phyloP scores from a whole-genome alignment of 352 stramenopile species.

The Pythium insidiosum region DNA sequence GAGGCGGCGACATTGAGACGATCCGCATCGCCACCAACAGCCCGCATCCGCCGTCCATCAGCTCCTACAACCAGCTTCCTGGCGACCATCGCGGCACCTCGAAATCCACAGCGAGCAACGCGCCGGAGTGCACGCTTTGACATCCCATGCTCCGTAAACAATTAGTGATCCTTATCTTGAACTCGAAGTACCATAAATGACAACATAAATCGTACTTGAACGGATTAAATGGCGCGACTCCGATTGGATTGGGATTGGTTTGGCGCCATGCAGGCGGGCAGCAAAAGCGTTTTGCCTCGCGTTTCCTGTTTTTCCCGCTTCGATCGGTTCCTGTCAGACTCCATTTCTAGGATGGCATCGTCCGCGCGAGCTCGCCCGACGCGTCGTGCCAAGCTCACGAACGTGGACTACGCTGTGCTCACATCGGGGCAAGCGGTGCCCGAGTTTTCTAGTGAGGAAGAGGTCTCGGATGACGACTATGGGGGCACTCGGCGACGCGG shows the following conservation, averaged over 20 bases:
- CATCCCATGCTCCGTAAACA: too few species aligned
- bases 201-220: too few species aligned
- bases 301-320: too few species aligned
- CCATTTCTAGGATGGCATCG: too few species aligned
- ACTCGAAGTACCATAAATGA: too few species aligned
- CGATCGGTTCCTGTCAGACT: neutral
- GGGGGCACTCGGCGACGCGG: slow-evolving; percentile 8
- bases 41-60: slow-evolving; percentile 3
- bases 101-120: too few species aligned
- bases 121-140: too few species aligned
- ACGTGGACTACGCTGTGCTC: slow-evolving; percentile 77
- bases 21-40: slow-evolving; percentile 15
- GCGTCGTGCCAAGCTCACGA: slow-evolving; percentile 64
- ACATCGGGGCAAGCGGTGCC: slow-evolving; percentile 68
- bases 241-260: too few species aligned
- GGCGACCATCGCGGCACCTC: slow-evolving; percentile 11
- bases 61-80: slow-evolving; percentile 7
- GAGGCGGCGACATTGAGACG: slow-evolving; percentile 18
- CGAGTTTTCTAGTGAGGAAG: slow-evolving; percentile 67
- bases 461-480: slow-evolving; percentile 42
- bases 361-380: slow-evolving; percentile 20
- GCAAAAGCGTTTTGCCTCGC: too few species aligned
- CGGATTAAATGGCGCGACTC: too few species aligned
- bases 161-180: too few species aligned
- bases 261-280: too few species aligned